These are phyloP conservation scores for Lachnellula suecica DNA, from an alignment of 2,329 filamentous ascomycete species.

Conservation along the genomic window DNA sequence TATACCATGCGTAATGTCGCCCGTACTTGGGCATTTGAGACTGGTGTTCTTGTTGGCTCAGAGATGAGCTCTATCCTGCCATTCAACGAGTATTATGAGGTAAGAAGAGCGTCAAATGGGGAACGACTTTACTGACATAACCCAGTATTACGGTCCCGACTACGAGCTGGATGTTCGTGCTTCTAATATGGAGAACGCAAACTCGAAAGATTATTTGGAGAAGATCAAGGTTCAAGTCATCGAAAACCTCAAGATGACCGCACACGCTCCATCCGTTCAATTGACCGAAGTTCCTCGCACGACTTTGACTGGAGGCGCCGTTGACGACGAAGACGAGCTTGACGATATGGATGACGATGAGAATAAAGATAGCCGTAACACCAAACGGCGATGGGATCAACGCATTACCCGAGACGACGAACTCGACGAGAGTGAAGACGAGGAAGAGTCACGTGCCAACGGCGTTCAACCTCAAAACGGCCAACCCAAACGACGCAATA, in stretches of 20 bases:
- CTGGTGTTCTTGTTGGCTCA: slow-evolving; percentile 81
- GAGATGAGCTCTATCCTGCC: slow-evolving; percentile 81
- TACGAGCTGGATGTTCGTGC: slow-evolving; percentile 88
- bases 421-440: slow-evolving; percentile 85
- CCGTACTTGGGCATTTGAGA: slow-evolving; percentile 96
- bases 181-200: slow-evolving; percentile 88
- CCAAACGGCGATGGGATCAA: slow-evolving; percentile 80
- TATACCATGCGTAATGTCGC: slow-evolving; percentile 98
- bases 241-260: slow-evolving; percentile 84
- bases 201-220: slow-evolving; percentile 77
- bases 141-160: slow-evolving; percentile 84
- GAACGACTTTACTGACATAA: slow-evolving; percentile 10
- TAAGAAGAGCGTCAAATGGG: slow-evolving; percentile 49
- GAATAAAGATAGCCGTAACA: slow-evolving; percentile 80
- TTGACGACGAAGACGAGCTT: slow-evolving; percentile 65
- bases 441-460: slow-evolving; percentile 73
- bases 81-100: slow-evolving; percentile 93
- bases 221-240: slow-evolving; percentile 79
- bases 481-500: slow-evolving; percentile 53
- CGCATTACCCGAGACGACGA: slow-evolving; percentile 75
- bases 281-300: slow-evolving; percentile 74
- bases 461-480: slow-evolving; percentile 57
- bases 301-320: slow-evolving; percentile 60
- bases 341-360: slow-evolving; percentile 79
- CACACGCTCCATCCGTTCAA: slow-evolving; percentile 85